A percentile compares a stretch with the other conserved stretches of the same genome.
These are phyloP conservation scores for Coemansia sp. DNA, from an alignment of 192 early-diverging fungal species.

Conservation along the genomic window DNA sequence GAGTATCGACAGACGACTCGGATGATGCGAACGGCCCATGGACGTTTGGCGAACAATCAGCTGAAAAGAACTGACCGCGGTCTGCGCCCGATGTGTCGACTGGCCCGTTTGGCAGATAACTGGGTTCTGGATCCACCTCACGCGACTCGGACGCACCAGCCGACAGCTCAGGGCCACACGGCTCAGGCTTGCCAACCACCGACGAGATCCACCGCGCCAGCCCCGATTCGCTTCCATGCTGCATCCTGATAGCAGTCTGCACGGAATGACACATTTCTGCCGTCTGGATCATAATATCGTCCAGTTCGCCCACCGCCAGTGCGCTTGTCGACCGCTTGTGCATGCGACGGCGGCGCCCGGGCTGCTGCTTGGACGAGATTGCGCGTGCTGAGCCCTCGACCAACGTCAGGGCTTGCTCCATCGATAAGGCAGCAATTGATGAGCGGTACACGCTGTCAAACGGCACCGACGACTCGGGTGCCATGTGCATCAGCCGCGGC, in stretches of 20 bases:
- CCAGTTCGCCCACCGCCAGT: conserved; percentile 35
- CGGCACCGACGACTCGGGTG: conserved; percentile 17
- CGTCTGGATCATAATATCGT: conserved; percentile 51
- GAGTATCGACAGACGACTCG: neutral
- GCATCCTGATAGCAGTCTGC: conserved; percentile 39
- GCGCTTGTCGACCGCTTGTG: conserved; percentile 45
- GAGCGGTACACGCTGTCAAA: conserved; percentile 36
- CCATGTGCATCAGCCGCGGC: conserved; percentile 26
- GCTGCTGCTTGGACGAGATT: neutral
- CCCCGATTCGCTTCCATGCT: conserved; percentile 35
- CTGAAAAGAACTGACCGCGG: conserved; percentile 17
- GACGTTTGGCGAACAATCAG: conserved; percentile 12
- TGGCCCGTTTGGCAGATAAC: too few species aligned
- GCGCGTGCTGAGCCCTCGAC: conserved; percentile 25
- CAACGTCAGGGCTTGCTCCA: conserved; percentile 44
- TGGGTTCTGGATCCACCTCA: too few species aligned
- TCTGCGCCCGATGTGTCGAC: too few species aligned
- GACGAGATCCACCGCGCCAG: conserved; percentile 29
- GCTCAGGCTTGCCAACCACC: conserved; percentile 14
- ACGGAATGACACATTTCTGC: conserved; percentile 52
- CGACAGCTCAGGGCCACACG: neutral
- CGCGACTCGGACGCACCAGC: too few species aligned
- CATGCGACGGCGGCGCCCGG: conserved; percentile 21
- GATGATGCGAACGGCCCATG: neutral
- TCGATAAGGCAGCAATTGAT: conserved; percentile 24